Base-by-base conservation (phyloP, 805 yeast species). In the Wickerhamomyces pijperi region DNA sequence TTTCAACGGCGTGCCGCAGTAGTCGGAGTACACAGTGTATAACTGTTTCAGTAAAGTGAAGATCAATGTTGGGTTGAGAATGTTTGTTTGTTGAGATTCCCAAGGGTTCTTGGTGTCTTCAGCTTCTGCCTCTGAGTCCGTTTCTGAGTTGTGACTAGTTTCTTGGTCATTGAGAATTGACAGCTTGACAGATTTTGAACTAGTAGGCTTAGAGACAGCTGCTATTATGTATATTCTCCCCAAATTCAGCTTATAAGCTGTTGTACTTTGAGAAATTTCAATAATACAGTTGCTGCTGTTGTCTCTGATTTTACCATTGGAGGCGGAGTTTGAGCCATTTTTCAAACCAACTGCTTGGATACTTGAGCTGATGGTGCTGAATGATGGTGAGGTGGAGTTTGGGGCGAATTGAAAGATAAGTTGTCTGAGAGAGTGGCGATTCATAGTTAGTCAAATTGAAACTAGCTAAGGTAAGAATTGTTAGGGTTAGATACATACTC, bases 1-100 rank as follows among this genome's bases (percentile, higher is more conserved):
- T 2, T 75, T 67, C 23, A 87, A 53, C 2, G 78, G 78, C 3
- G 56, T 48, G 15, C 68, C 70, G 44, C 84, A 79, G 55, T 77
- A 83, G 40, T 73, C 77, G 36, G 66, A 61, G 46, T 83, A 62
- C 0, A 68, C 68, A 16, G 58, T 68, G 13, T 77, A 63, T 18
- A 83, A 55, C 21, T 68, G 57, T 20, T 64, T 60, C 18, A 78
- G 55, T 41, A 82, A 72, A 19, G 68, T 68, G 42, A 67, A 65
- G 1, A 84, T 76, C n/a, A 69, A 55, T 38, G 74, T 49, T 1
- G 83, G 80, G 35, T 76, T 73, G 17, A 49, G 50, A 33, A 25
- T 16, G 33, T 8, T 17, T 13, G n/a, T 20, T 16, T 16, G 9
- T 16, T 21, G 14, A 25, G 20, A 31, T 4, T 56, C 29, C 4